Conservation (phyloP, 345 rosid species). For the Eucalyptus lansdowneana region DNA sequence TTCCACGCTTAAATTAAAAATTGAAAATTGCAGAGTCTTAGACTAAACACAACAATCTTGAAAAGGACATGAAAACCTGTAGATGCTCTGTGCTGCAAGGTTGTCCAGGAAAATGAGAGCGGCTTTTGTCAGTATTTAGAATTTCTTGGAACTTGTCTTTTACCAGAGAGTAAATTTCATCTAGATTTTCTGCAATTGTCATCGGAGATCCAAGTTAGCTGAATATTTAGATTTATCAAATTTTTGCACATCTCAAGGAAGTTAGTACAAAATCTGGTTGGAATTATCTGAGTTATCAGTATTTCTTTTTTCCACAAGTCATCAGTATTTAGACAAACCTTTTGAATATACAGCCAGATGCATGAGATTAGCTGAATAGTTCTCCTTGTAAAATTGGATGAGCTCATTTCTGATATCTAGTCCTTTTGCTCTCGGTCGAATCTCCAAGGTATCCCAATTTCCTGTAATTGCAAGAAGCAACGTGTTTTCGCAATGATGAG, state of each 20-base stretch:
- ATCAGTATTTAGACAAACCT: constrained; percentile 29
- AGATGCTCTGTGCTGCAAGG: constrained; percentile 76
- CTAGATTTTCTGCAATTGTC: constrained; percentile 45
- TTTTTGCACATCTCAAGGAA: not conserved
- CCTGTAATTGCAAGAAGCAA: constrained; percentile 19
- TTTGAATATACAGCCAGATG: constrained; percentile 70
- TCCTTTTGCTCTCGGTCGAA: constrained; percentile 70
- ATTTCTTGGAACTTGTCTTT: constrained; percentile 63
- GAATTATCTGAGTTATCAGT: not conserved
- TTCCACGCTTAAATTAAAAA: not conserved
- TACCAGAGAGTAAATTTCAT: constrained; percentile 49
- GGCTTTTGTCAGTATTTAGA: constrained; percentile 29
- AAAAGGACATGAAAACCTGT: constrained; percentile 31
- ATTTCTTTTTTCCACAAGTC: not conserved
- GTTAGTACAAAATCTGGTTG: not conserved
- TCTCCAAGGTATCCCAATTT: constrained; percentile 77
- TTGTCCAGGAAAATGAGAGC: constrained; percentile 51
- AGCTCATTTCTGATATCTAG: constrained; percentile 74
- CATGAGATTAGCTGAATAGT: constrained; percentile 93
- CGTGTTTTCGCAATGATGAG: not conserved
- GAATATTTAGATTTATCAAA: not conserved
- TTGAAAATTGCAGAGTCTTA: not conserved
- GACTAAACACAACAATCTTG: not conserved
- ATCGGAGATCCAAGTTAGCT: not conserved
- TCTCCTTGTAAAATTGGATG: constrained; percentile 63